Base-by-base conservation (phyloP, 495 filamentous ascomycete genomes). In the Amniculicola lignicola region DNA sequence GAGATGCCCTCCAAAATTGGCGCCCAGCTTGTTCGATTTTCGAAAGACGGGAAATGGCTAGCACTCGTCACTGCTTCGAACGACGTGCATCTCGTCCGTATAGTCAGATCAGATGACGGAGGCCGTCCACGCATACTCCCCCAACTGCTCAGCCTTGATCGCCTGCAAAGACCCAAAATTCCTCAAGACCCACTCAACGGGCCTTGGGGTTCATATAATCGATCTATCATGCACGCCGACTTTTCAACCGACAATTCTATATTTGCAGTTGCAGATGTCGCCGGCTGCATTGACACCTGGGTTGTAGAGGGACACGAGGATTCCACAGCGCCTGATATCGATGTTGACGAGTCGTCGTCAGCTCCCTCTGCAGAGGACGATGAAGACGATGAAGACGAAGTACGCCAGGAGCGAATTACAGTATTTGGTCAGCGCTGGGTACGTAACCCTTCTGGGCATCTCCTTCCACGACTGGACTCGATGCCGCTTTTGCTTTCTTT, bases 251-350 rank as follows among this genome's bases (percentile, higher is more conserved):
- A 94, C 62, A 89, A 89, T 69, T 80, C 78, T 48, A 79, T 95
- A 45, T 68, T 97, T 14, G 87, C 83, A 6, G 80, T 83, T 12
- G 82, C 84, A 28, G 94, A 96, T 69, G 66, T 97, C 19, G 83
- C 84, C 42, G 94, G 94, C 23, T 86, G 83, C 68, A 78, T 99
- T 24, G 91, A 96, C 66, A 88, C 83, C 12, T 99, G 89, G 83
- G 70, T 87, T 3, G 69, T 96, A 24, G 76, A 80, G 53, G 77
- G 75, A 33, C 76, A 76, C 19, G 73, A 77, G 61, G 76, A 78
- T 44, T 45, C 65, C 47, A 70, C 71, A 16, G 67, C 65, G 21
- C 51, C 64, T 41, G 59, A 67, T 33, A 39, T 52, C 18, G 46
- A 59, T 45, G 39, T 61, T 36, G 46, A 62, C 19, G 61, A 66